These are phyloP conservation scores for Plasmodium vivax DNA, from an alignment of 169 alveolate species.

Conservation along the genomic window DNA sequence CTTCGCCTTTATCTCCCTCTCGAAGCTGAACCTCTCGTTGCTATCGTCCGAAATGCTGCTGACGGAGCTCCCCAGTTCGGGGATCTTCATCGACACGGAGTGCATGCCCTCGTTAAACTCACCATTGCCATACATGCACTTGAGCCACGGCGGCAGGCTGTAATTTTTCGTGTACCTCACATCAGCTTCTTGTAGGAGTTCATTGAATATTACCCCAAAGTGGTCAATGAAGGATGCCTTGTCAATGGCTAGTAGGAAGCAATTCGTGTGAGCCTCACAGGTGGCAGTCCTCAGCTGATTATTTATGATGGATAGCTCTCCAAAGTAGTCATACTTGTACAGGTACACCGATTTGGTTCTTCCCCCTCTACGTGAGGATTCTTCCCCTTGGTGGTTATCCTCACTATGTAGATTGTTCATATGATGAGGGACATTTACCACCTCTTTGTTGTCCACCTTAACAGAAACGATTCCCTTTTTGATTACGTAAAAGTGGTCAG, in stretches of 20 bases:
- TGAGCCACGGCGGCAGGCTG: slow-evolving; percentile 67
- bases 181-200: slow-evolving; percentile 70
- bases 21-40: slow-evolving; percentile 58
- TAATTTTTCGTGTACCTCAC: slow-evolving; percentile 53
- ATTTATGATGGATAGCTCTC: slow-evolving; percentile 70
- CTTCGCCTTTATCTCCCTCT: slow-evolving; percentile 51
- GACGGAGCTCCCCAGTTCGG: slow-evolving; percentile 29
- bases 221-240: slow-evolving; percentile 24
- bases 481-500: slow-evolving; percentile 62
- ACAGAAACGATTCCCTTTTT: slow-evolving; percentile 72
- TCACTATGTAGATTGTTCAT: background rate
- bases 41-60: slow-evolving; percentile 55
- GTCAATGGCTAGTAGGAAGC: slow-evolving; percentile 72
- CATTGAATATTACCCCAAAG: slow-evolving; percentile 55
- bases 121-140: slow-evolving; percentile 41
- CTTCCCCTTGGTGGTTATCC: background rate
- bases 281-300: slow-evolving; percentile 69
- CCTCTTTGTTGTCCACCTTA: slow-evolving; percentile 9
- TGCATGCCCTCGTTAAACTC: background rate
- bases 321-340: slow-evolving; percentile 71
- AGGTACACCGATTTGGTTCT: slow-evolving; percentile 18
- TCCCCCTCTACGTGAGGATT: background rate
- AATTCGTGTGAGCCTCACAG: slow-evolving; percentile 73
- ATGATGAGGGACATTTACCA: background rate
- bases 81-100: slow-evolving; percentile 38